Conservation (phyloP, 805 yeast genomes). For the Isabelozyma heimii region DNA sequence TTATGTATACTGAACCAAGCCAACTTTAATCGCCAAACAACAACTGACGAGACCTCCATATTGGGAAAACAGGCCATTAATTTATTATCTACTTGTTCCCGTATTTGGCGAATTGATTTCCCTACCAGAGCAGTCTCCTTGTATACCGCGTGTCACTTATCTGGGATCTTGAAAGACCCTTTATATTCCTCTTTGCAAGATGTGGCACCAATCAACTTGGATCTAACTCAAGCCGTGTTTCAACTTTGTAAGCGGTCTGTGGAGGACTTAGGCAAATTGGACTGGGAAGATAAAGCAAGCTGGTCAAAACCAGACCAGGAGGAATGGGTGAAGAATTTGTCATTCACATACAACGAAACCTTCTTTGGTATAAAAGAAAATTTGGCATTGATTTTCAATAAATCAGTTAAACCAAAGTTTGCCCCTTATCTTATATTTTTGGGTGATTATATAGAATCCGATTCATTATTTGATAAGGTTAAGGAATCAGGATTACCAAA, state of each 20-base stretch:
- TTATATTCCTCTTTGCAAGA: conserved; percentile 17
- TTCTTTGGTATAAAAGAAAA: conserved; percentile 44
- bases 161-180: conserved; percentile 29
- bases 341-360: conserved; percentile 43
- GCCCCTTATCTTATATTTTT: conserved; percentile 50
- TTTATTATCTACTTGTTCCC: conserved; percentile 44
- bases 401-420: conserved; percentile 52
- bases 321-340: conserved; percentile 48
- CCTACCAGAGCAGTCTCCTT: conserved; percentile 49
- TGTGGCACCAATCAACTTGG: conserved; percentile 29
- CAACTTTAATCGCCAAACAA: background rate
- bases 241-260: conserved; percentile 25
- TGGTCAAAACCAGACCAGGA: conserved; percentile 47
- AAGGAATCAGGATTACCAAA: conserved; percentile 36
- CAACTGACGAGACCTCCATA: conserved; percentile 15
- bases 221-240: conserved; percentile 21
- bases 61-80: conserved; percentile 41
- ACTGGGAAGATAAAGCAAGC: conserved; percentile 25
- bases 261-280: conserved; percentile 26
- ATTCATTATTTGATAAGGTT: conserved; percentile 37
- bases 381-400: conserved; percentile 40
- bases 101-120: conserved; percentile 57
- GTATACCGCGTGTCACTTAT: conserved; percentile 45
- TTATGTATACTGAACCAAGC: conserved; percentile 1
- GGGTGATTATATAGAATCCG: conserved; percentile 49